Conservation (phyloP, 2,329 filamentous ascomycete genomes). For the Herpotrichia juniperi region DNA sequence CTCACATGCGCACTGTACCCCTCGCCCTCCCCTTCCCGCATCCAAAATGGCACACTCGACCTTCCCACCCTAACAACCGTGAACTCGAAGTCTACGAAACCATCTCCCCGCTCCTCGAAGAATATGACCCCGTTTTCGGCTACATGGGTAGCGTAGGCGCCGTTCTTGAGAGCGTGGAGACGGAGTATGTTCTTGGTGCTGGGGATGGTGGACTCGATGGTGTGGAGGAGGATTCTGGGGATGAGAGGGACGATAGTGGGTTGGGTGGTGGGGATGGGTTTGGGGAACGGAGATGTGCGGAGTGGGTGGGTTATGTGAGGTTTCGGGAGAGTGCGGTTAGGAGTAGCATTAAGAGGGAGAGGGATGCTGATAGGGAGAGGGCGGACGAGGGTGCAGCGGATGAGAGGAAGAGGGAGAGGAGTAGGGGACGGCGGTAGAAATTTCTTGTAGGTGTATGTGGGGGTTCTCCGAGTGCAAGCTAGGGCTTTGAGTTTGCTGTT, state of each 20-base stretch:
- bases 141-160: conserved; percentile 10
- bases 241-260: conserved; percentile 3
- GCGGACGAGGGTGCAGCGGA: background rate
- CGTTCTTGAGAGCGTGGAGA: conserved; percentile 16
- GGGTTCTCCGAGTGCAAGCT: too few species aligned
- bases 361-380: conserved; percentile 2
- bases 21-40: conserved; percentile 15
- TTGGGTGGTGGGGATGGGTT: background rate
- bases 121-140: conserved; percentile 9
- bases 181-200: background rate
- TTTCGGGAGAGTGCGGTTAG: conserved; percentile 21
- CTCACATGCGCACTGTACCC: conserved; percentile 17
- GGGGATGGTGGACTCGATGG: background rate
- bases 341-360: conserved; percentile 19
- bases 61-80: background rate
- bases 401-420: background rate
- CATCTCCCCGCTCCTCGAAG: conserved; percentile 15
- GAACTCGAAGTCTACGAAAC: conserved; percentile 12
- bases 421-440: background rate
- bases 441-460: background rate
- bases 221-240: background rate
- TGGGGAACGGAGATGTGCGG: background rate
- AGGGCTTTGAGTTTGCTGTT: too few species aligned
- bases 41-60: conserved; percentile 18
- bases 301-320: conserved; percentile 16